These are phyloP conservation scores for Drechslerella coelobrocha DNA, from an alignment of 2,329 filamentous ascomycete species.

Conservation along the genomic window DNA sequence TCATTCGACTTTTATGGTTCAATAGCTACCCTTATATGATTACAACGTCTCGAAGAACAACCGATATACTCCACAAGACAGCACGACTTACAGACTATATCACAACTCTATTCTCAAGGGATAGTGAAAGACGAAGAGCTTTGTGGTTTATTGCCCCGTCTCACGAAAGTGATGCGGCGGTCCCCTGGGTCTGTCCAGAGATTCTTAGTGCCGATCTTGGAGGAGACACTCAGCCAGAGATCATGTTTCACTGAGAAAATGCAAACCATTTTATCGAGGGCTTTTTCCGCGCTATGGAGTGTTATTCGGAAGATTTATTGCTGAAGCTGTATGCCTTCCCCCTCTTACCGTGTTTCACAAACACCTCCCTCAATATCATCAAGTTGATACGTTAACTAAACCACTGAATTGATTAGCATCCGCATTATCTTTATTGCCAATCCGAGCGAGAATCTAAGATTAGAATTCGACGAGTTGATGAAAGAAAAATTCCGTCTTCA, in stretches of 20 bases:
- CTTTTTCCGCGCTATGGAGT: no score
- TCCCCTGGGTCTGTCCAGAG: neutral
- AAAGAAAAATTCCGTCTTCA: neutral
- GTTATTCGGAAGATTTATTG: no score
- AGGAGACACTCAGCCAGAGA: neutral
- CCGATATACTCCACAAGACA: no score
- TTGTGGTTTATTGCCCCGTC: no score
- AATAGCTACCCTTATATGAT: no score
- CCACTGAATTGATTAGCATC: neutral
- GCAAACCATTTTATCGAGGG: no score
- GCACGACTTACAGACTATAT: no score
- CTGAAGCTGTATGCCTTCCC: no score
- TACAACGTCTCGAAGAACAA: no score
- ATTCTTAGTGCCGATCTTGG: neutral
- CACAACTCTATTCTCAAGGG: no score
- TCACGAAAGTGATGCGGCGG: neutral
- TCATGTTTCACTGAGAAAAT: neutral
- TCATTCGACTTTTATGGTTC: no score
- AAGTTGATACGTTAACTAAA: neutral
- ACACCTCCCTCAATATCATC: neutral
- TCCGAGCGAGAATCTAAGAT: constrained; percentile 19
- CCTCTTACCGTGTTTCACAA: neutral
- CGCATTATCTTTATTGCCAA: constrained; percentile 9
- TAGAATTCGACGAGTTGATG: constrained; percentile 5
- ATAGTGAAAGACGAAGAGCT: no score